A percentile compares a stretch with the other conserved stretches of the same genome.
These are phyloP conservation scores for Diospyros lotus DNA, from an alignment of 148 eudicot species.

Conservation along the genomic window DNA sequence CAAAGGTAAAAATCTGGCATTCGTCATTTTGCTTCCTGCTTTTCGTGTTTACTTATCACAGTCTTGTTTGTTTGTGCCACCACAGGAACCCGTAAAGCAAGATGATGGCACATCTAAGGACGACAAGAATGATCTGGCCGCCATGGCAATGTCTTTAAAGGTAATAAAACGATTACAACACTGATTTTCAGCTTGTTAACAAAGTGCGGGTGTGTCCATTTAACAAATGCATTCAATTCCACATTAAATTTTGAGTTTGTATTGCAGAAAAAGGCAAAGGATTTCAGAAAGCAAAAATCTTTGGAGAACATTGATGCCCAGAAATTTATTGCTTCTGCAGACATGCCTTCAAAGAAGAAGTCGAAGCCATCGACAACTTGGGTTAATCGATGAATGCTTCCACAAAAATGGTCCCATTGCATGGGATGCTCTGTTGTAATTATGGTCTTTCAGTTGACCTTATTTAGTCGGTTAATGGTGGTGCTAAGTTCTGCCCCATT, in stretches of 20 bases:
- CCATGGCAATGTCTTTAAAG: slow-evolving; percentile 66
- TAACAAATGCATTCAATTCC: background rate
- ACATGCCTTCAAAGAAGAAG: slow-evolving; percentile 44
- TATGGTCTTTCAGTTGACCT: background rate
- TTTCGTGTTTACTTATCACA: background rate
- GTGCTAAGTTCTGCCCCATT: too few species aligned
- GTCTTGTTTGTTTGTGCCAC: background rate
- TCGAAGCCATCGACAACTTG: slow-evolving; percentile 20
- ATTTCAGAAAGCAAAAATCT: slow-evolving; percentile 41
- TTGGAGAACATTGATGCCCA: slow-evolving; percentile 45
- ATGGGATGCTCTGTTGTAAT: background rate
- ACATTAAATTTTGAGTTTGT: background rate
- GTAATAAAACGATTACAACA: slow-evolving; percentile 26
- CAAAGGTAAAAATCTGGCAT: slow-evolving; percentile 43
- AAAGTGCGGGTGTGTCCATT: background rate
- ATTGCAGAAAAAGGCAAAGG: slow-evolving; percentile 75
- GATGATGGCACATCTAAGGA: slow-evolving; percentile 23
- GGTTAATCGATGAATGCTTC: background rate
- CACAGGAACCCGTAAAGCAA: slow-evolving; percentile 51
- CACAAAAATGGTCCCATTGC: background rate
- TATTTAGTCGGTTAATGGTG: too few species aligned
- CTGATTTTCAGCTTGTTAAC: background rate
- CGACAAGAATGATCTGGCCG: slow-evolving; percentile 39
- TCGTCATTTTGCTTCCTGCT: background rate
- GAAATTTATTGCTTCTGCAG: slow-evolving; percentile 50